Percentiles rank a stretch among this genome's conserved stretches.
Evolutionary conservation across 169 alveolate genomes (phyloP).

Genomic region (Amoebophrya sp.): DNA sequence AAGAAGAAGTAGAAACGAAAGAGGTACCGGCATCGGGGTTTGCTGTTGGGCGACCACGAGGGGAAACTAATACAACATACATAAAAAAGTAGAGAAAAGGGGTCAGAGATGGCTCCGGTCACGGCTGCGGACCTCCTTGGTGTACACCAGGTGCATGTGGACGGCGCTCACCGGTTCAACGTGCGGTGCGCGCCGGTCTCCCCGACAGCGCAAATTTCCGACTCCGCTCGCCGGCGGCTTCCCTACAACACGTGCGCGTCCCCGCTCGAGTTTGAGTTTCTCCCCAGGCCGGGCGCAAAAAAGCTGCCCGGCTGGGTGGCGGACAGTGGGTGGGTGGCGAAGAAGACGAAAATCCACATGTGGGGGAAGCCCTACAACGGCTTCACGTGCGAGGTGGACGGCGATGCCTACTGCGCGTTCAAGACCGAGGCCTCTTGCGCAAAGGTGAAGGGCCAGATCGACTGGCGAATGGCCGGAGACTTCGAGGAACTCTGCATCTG

Average conservation of each 20-base stretch:
- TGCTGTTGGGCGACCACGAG: too few relatives aligned
- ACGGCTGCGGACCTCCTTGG: background rate
- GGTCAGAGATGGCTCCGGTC: background rate
- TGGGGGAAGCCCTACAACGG: background rate
- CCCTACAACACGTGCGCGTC: background rate
- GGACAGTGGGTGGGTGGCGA: background rate
- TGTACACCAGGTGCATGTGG: background rate
- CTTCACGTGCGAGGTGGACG: background rate
- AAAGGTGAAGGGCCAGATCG: background rate
- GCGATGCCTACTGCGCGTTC: background rate
- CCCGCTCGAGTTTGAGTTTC: background rate
- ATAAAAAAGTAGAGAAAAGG: too few relatives aligned
- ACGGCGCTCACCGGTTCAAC: conserved; percentile 1
- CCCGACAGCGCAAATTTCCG: background rate
- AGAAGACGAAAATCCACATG: background rate
- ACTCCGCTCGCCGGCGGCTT: too few relatives aligned
- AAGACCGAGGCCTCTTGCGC: too few relatives aligned
- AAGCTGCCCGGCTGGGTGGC: background rate
- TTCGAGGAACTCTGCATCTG: background rate
- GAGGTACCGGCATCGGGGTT: too few relatives aligned
- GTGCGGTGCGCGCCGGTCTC: background rate
- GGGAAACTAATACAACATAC: too few relatives aligned
- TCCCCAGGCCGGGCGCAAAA: background rate
- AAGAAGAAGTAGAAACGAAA: too few relatives aligned
- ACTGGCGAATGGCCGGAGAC: background rate